A percentile compares a stretch with the other conserved stretches of the same genome.
These are phyloP conservation scores for Cytospora chrysosperma DNA, from an alignment of 2,329 filamentous ascomycete species.

Conservation along the genomic window DNA sequence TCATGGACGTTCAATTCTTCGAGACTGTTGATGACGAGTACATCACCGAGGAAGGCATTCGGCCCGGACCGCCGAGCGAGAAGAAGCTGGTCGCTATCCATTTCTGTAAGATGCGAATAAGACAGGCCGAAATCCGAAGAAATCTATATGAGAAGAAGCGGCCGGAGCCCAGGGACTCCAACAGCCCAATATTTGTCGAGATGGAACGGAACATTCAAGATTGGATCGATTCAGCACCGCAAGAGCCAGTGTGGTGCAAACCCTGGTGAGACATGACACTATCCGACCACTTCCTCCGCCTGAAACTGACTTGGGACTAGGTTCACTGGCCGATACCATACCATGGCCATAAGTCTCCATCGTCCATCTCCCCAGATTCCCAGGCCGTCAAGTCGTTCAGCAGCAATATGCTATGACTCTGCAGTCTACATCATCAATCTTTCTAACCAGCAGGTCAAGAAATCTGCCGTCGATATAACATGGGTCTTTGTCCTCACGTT, in stretches of 20 bases:
- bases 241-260: slow-evolving; percentile 69
- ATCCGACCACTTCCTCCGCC: not conserved
- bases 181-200: slow-evolving; percentile 80
- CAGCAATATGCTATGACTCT: slow-evolving; percentile 78
- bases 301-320: slow-evolving; percentile 38
- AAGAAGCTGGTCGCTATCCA: slow-evolving; percentile 90
- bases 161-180: slow-evolving; percentile 71
- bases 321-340: slow-evolving; percentile 72
- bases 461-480: slow-evolving; percentile 76
- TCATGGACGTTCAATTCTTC: slow-evolving; percentile 84
- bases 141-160: slow-evolving; percentile 84
- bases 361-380: slow-evolving; percentile 91
- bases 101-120: slow-evolving; percentile 85
- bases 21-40: slow-evolving; percentile 77
- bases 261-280: slow-evolving; percentile 61
- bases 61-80: slow-evolving; percentile 68
- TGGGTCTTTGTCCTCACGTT: slow-evolving; percentile 91
- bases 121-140: slow-evolving; percentile 84
- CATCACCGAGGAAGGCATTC: slow-evolving; percentile 76
- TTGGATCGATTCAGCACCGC: slow-evolving; percentile 77
- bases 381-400: slow-evolving; percentile 76
- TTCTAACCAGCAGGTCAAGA: slow-evolving; percentile 76
- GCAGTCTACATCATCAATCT: slow-evolving; percentile 79
- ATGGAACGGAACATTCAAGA: slow-evolving; percentile 77
- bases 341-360: slow-evolving; percentile 84